A percentile compares a stretch with the other conserved stretches of the same genome.
Evolutionary conservation across 2,329 filamentous ascomycete species (phyloP).

Genomic region (Arthrobotrys sphaeroides): DNA sequence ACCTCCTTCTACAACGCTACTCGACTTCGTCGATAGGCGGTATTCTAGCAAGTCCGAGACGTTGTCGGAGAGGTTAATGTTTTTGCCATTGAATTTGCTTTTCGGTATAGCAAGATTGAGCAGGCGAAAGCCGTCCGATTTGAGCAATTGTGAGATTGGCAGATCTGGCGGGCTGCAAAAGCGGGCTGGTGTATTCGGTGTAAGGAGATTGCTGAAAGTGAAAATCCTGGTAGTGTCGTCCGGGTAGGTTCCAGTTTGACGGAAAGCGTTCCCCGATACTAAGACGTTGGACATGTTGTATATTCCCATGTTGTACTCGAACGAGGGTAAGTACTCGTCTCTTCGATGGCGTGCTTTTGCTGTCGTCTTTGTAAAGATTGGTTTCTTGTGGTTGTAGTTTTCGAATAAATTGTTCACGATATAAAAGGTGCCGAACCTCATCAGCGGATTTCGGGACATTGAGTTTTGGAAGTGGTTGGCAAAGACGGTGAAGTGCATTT

Average conservation of each 20-base stretch:
- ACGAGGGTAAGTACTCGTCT: conserved; percentile 41
- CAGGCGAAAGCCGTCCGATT: conserved; percentile 22
- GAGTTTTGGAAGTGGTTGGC: conserved; percentile 54
- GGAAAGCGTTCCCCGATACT: conserved; percentile 52
- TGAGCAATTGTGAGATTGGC: conserved; percentile 12
- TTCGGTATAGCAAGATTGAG: conserved; percentile 35
- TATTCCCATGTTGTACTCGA: conserved; percentile 54
- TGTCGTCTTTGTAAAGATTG: conserved; percentile 26
- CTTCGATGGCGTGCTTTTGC: conserved; percentile 1
- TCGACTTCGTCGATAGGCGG: conserved; percentile 29
- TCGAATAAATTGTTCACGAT: conserved; percentile 54
- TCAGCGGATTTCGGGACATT: conserved; percentile 53
- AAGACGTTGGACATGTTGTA: conserved; percentile 54
- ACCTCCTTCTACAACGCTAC: conserved; percentile 14
- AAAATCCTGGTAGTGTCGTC: conserved; percentile 49
- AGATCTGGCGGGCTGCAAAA: conserved; percentile 45
- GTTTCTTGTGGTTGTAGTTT: conserved; percentile 50
- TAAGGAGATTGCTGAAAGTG: conserved; percentile 53
- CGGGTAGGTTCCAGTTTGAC: conserved; percentile 43
- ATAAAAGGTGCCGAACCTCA: conserved; percentile 55
- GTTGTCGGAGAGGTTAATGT: conserved; percentile 22
- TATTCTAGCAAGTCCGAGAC: conserved; percentile 27
- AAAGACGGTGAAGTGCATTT: conserved; percentile 55
- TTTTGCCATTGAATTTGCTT: conserved; percentile 44
- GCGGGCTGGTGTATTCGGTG: conserved; percentile 22